These are phyloP conservation scores for Earliella scabrosa DNA, from an alignment of 1,284 basidiomycete genomes.

Conservation along the genomic window DNA sequence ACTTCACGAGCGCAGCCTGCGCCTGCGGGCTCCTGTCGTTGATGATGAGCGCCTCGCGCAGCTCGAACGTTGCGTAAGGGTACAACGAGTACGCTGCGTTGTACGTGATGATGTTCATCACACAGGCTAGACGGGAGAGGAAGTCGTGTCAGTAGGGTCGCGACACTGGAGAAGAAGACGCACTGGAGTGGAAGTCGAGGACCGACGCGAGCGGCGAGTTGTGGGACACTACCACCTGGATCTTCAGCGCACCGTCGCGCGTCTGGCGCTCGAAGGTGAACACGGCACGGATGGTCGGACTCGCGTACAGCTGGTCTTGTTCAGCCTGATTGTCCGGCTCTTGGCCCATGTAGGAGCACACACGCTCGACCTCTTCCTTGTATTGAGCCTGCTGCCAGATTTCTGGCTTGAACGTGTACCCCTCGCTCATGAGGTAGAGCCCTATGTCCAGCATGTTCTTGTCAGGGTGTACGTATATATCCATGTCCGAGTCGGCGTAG, in stretches of 20 bases:
- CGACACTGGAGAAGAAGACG: background rate
- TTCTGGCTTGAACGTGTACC: slow-evolving; percentile 22
- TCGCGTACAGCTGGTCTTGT: background rate
- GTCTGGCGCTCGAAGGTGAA: background rate
- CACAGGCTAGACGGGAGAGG: background rate
- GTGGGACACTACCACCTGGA: background rate
- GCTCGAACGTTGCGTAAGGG: slow-evolving; percentile 3
- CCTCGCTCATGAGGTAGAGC: slow-evolving; percentile 14
- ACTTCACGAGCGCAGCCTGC: background rate
- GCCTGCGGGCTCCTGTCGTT: background rate
- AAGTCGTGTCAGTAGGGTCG: no score
- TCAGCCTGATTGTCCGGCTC: background rate
- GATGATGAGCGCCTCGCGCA: background rate
- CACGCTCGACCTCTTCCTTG: background rate
- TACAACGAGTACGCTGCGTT: slow-evolving; percentile 7
- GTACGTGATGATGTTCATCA: slow-evolving; percentile 7
- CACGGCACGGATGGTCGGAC: background rate
- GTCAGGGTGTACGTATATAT: slow-evolving; percentile 43
- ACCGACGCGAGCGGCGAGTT: background rate
- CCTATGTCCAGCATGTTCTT: slow-evolving; percentile 15
- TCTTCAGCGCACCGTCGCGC: background rate
- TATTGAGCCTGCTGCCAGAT: slow-evolving; percentile 3
- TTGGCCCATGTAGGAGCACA: background rate
- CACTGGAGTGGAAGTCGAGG: slow-evolving; percentile 7
- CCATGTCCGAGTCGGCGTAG: slow-evolving; percentile 51